phyloP scores from a whole-genome alignment of 495 filamentous ascomycete species.

The Podospora bellae-mahoneyi region DNA sequence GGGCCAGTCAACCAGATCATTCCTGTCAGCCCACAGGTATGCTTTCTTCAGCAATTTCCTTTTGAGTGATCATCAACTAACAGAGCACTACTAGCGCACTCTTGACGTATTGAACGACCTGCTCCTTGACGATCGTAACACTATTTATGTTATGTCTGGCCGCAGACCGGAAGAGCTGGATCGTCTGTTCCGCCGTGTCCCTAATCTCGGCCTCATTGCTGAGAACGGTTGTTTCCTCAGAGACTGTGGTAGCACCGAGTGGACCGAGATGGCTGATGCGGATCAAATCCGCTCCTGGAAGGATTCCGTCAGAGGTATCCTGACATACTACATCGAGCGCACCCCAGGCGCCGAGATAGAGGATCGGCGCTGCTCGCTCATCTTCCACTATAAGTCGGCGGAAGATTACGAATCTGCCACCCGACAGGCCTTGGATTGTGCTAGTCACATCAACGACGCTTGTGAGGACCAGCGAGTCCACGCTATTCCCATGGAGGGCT shows the following conservation, averaged over 20 bases:
- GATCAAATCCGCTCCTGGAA: conserved; percentile 71
- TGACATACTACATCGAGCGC: conserved; percentile 83
- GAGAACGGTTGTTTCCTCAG: conserved; percentile 91
- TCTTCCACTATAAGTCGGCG: conserved; percentile 81
- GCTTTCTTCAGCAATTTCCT: conserved; percentile 28
- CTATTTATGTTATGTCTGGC: conserved; percentile 91
- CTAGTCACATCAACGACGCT: conserved; percentile 89
- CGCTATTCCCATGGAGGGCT: conserved; percentile 73
- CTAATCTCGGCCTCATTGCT: conserved; percentile 78
- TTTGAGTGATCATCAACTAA: not conserved
- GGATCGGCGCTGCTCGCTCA: conserved; percentile 76
- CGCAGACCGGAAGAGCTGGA: conserved; percentile 84
- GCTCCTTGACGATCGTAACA: conserved; percentile 69
- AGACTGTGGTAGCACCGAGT: conserved; percentile 59
- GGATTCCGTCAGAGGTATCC: conserved; percentile 65
- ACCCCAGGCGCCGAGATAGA: conserved; percentile 84
- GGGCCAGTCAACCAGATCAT: conserved; percentile 76
- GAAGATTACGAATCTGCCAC: conserved; percentile 69
- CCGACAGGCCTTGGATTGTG: conserved; percentile 79
- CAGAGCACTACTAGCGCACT: conserved; percentile 48
- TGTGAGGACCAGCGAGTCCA: conserved; percentile 78
- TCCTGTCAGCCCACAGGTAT: conserved; percentile 68
- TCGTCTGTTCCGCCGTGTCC: conserved; percentile 71
- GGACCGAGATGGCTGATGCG: conserved; percentile 70
- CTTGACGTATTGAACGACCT: conserved; percentile 76